These are phyloP conservation scores for Nitzschia palea DNA, from an alignment of 108 stramenopile species.

Conservation along the genomic window DNA sequence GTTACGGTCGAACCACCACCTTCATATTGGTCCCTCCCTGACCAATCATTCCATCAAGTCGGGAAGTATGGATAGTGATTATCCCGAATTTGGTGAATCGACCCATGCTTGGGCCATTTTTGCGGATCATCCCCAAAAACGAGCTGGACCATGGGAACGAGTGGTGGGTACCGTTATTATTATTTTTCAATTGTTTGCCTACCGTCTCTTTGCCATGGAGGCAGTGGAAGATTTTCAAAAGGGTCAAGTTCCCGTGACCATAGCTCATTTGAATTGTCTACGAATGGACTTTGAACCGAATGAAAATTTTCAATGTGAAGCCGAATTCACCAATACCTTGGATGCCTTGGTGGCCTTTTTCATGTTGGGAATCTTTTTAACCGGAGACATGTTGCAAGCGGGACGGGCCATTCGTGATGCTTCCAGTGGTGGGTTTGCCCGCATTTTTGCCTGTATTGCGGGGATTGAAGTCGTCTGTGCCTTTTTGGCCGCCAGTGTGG, in stretches of 20 bases:
- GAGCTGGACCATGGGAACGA: slow-evolving; percentile 29
- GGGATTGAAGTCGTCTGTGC: slow-evolving; percentile 36
- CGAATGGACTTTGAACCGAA: slow-evolving; percentile 13
- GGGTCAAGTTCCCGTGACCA: slow-evolving; percentile 32
- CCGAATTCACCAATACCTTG: slow-evolving; percentile 30
- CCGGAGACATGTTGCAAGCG: slow-evolving; percentile 36
- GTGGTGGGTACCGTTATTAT: slow-evolving; percentile 43
- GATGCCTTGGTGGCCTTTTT: slow-evolving; percentile 49
- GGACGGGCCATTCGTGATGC: slow-evolving; percentile 29
- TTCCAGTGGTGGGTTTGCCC: slow-evolving; percentile 2
- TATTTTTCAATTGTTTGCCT: slow-evolving; percentile 43
- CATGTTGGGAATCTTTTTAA: slow-evolving; percentile 44
- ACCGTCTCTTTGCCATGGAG: slow-evolving; percentile 44
- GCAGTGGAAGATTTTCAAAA: slow-evolving; percentile 42
- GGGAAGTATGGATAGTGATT: slow-evolving; percentile 23
- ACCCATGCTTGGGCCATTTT: slow-evolving; percentile 48
- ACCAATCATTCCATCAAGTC: no score
- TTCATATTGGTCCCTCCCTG: not conserved
- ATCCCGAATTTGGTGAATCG: slow-evolving; percentile 39
- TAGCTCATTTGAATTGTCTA: slow-evolving; percentile 21
- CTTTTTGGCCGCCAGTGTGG: slow-evolving; percentile 38
- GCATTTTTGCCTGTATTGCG: slow-evolving; percentile 40
- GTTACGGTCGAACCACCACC: not conserved
- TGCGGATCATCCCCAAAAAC: slow-evolving; percentile 35
- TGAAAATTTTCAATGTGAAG: slow-evolving; percentile 37